Evolutionary conservation across 2,329 filamentous ascomycete species (phyloP), one percentile per base, ranked within the genome.

Genomic region (Incumbomyces lentus): DNA sequence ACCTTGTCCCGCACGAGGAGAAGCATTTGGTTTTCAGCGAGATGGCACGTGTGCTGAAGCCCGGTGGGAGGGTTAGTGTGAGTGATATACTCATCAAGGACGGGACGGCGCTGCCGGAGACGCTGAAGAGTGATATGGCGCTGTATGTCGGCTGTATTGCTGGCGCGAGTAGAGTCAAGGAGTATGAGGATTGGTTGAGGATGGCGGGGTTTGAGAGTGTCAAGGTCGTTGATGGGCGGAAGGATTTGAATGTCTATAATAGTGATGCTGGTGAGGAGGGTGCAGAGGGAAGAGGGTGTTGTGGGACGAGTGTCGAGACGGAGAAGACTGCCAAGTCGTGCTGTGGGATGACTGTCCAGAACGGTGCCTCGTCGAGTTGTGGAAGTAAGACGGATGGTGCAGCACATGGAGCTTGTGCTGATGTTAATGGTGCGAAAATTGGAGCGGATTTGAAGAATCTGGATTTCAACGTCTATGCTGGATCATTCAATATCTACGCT

Each of bases 61-160:
- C 72, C 0, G 72, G 75, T 2, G 79, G 79, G 1, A 62, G 78
- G 6, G 61, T 82, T 8, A 78, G 77, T 0, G 62, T 83, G 31
- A 75, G 70, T 1, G 79, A 83, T 55, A 79, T 82, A 10, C 62
- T 82, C 1, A 40, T 51, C 11, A 54, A 47, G 33, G 41, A 26
- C 5, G 16, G 41, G 30, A 72, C 71, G 55, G 55, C 62, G 7
- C 61, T 81, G 1, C 63, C 76, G 0, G 57, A 70, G 6, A 57
- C 68, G n/a, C 56, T 82, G n/a, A 66, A 62, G 40, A 61, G 63
- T 1, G 65, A 71, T 52, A 63, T 77, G 18, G 69, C 70, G 1
- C 55, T 81, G 5, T 78, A 80, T 57, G 73, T 79, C 2, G 78
- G 78, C 0, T 82, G 79, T 49, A 67, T 82, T 22, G 68, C 74